A percentile compares a stretch with the other conserved stretches of the same genome.
Conservation (phyloP, 371 early-diverging fungal species). For the Caulochytrium protostelioides region DNA sequence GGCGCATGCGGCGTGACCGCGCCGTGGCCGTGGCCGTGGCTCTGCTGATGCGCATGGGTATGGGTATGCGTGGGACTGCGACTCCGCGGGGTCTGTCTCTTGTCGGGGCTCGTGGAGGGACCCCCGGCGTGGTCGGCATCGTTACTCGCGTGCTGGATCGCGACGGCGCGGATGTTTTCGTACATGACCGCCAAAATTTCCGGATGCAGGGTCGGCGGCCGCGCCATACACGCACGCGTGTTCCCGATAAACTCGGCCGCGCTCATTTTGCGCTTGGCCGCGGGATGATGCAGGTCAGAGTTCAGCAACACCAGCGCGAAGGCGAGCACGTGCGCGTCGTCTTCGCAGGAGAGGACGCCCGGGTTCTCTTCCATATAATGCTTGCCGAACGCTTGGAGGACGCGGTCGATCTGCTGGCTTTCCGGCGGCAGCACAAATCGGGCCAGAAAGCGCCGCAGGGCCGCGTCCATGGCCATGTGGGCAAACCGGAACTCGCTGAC, state of each 20-base stretch:
- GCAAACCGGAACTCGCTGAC: neutral
- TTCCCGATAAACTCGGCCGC: slow-evolving; percentile 58
- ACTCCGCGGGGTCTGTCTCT: no score
- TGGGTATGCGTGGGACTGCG: no score
- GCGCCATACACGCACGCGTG: slow-evolving; percentile 39
- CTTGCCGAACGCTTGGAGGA: slow-evolving; percentile 58
- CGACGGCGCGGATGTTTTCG: slow-evolving; percentile 43
- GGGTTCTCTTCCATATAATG: slow-evolving; percentile 54
- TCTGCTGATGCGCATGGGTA: no score
- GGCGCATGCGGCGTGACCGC: no score
- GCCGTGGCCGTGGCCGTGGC: no score
- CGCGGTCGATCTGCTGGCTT: slow-evolving; percentile 73
- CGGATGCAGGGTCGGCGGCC: slow-evolving; percentile 37
- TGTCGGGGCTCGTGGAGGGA: no score
- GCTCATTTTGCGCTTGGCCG: slow-evolving; percentile 59
- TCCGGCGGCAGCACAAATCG: slow-evolving; percentile 66
- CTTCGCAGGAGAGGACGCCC: slow-evolving; percentile 35
- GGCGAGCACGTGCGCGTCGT: slow-evolving; percentile 53
- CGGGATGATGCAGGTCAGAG: slow-evolving; percentile 78
- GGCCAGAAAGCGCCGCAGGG: slow-evolving; percentile 22
- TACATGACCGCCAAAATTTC: slow-evolving; percentile 58
- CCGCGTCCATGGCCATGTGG: neutral
- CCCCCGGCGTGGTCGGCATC: neutral
- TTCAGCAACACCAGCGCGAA: slow-evolving; percentile 72
- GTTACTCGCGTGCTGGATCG: slow-evolving; percentile 10